Conservation (phyloP, 2,329 filamentous ascomycete species). For the Colletotrichum sp. region DNA sequence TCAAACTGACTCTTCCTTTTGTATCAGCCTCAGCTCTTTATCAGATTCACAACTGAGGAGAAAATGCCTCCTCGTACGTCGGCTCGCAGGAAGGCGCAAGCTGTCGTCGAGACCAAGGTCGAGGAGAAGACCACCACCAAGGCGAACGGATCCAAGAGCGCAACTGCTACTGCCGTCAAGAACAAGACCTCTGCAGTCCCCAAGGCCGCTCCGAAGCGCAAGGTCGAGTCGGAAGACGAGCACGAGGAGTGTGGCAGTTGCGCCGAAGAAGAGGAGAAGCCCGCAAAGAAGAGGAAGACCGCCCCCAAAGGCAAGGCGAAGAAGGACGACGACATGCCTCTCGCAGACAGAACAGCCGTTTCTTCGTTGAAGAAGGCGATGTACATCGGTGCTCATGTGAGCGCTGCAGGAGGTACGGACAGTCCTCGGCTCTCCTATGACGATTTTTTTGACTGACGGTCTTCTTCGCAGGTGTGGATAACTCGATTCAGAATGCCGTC, state of each 20-base stretch:
- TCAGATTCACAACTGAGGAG: neutral
- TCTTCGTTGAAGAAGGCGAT: constrained; percentile 70
- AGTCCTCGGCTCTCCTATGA: neutral
- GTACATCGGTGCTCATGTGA: constrained; percentile 92
- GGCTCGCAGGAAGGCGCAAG: constrained; percentile 32
- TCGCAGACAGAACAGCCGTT: constrained; percentile 71
- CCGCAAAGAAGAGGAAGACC: constrained; percentile 49
- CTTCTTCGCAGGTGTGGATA: constrained; percentile 74
- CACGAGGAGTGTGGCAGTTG: constrained; percentile 29
- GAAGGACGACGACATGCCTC: constrained; percentile 57
- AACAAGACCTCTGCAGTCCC: constrained; percentile 19
- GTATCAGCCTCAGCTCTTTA: neutral
- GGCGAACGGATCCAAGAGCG: constrained; percentile 6
- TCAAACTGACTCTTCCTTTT: rapidly evolving
- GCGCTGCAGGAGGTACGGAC: constrained; percentile 77
- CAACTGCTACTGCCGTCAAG: constrained; percentile 4
- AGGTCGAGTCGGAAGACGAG: constrained; percentile 31
- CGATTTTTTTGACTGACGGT: neutral
- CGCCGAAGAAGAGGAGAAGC: constrained; percentile 27
- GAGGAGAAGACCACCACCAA: constrained; percentile 24
- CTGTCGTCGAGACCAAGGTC: constrained; percentile 27
- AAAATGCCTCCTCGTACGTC: constrained; percentile 39
- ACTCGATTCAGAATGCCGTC: constrained; percentile 78
- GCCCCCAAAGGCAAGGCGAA: constrained; percentile 34
- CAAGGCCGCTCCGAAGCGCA: constrained; percentile 31